Base-by-base conservation (phyloP, 2,329 filamentous ascomycete species). In the Cladosporium sp. region DNA sequence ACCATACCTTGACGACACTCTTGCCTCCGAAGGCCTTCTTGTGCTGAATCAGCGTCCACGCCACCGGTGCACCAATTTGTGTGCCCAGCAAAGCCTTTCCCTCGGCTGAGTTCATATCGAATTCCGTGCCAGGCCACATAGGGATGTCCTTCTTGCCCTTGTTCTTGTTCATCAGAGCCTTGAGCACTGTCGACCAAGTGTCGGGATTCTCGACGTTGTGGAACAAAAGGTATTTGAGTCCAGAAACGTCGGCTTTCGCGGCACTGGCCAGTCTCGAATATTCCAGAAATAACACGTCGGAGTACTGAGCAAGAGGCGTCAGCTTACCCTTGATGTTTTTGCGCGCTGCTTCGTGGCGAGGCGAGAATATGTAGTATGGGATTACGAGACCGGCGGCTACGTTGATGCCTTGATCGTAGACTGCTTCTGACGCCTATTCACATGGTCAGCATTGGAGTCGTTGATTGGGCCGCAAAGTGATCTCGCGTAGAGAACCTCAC, bases 41-140 rank as follows among this genome's bases (percentile, higher is more conserved):
- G 28, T 65, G 63, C 39, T 65, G 63, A 18, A 65, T 65, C 25
- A 65, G n/a, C 43, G 59, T 51, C 63, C 63, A 65, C 5, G 63
- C 63, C 56, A 65, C 13, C 3, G 63, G 54, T 0, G 43, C 57
- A 5, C 63, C 63, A 21, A 59, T 59, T 30, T 65, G 63, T 2
- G 56, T 65, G 10, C 54, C 63, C 46, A 65, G 32, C 10, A 65
- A 36, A n/a, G 63, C 63, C 8, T 34, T 39, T 4, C 63, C 63
- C 10, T 59, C 63, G 16, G 30, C 30, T 3, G 14, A 10, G 23
- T 59, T 46, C 56, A 59, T 30, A 11, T 36, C 34, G 54, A 65
- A 51, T 13, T 53, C 57, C 0, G 56, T 46, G 1, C 63, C 63
- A 23, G 63, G 63, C 63, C 63, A 65, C 18, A 39, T 16, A 8